Percentiles rank a stretch among this genome's conserved stretches.
These are phyloP conservation scores for Mycena epipterygia DNA, from an alignment of 768 basidiomycete genomes.

Conservation along the genomic window DNA sequence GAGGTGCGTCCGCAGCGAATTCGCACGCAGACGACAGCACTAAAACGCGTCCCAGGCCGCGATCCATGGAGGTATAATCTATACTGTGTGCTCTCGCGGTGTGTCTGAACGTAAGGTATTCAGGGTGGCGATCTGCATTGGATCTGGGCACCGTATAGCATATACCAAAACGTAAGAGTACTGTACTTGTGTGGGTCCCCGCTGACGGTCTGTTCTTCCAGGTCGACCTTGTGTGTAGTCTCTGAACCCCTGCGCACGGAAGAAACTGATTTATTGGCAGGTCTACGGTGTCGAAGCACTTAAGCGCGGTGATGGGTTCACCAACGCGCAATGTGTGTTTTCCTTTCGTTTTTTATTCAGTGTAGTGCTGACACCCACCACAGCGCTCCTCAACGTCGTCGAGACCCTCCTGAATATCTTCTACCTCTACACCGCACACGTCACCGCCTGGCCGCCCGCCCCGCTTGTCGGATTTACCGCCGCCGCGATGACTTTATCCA, in stretches of 20 bases:
- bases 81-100: background rate
- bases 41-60: slow-evolving; percentile 65
- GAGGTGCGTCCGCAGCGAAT: slow-evolving; percentile 62
- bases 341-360: background rate
- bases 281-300: slow-evolving; percentile 81
- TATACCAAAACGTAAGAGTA: slow-evolving; percentile 75
- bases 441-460: slow-evolving; percentile 71
- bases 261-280: slow-evolving; percentile 47
- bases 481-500: slow-evolving; percentile 84
- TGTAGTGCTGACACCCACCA: background rate
- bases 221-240: slow-evolving; percentile 51
- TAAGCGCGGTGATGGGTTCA: slow-evolving; percentile 80
- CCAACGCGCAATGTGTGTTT: slow-evolving; percentile 85
- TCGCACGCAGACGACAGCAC: slow-evolving; percentile 10
- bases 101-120: background rate
- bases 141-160: slow-evolving; percentile 89
- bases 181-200: slow-evolving; percentile 27
- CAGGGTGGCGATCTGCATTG: slow-evolving; percentile 91
- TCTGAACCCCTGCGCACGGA: background rate
- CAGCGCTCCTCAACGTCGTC: slow-evolving; percentile 84
- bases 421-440: slow-evolving; percentile 84
- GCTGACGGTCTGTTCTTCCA: slow-evolving; percentile 31
- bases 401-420: slow-evolving; percentile 81
- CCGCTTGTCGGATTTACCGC: slow-evolving; percentile 81
- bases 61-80: slow-evolving; percentile 78